phyloP scores from a whole-genome alignment of 2,329 filamentous ascomycete genomes.

The Alternaria alternata region DNA sequence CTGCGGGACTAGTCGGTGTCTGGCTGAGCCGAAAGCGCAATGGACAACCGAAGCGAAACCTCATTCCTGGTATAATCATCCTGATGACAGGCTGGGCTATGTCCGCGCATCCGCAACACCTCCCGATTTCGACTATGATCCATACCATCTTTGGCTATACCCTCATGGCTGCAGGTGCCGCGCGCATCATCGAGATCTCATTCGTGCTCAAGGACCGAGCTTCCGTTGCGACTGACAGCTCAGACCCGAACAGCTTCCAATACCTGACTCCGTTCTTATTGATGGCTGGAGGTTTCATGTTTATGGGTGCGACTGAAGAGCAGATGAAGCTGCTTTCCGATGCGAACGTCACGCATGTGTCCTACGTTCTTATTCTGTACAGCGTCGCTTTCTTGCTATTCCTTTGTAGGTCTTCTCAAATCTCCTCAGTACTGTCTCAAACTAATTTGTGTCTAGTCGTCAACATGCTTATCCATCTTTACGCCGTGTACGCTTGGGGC shows the following conservation, averaged over 20 bases:
- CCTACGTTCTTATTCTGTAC: conserved; percentile 91
- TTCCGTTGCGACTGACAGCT: conserved; percentile 71
- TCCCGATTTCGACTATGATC: conserved; percentile 85
- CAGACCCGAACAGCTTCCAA: conserved; percentile 76
- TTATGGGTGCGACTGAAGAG: conserved; percentile 97
- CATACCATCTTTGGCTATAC: conserved; percentile 94
- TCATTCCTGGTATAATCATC: conserved; percentile 91
- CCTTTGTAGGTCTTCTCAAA: conserved; percentile 66
- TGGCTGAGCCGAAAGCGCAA: conserved; percentile 89
- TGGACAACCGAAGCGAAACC: conserved; percentile 87
- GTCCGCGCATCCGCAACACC: conserved; percentile 85
- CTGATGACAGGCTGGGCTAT: conserved; percentile 94
- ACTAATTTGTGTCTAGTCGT: conserved; percentile 62
- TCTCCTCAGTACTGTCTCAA: not conserved
- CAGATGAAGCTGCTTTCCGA: conserved; percentile 82
- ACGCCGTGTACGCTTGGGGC: conserved; percentile 70
- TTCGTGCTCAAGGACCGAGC: conserved; percentile 82
- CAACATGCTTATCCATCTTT: conserved; percentile 85
- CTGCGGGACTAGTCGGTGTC: conserved; percentile 85
- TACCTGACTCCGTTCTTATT: conserved; percentile 78
- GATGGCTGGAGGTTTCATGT: conserved; percentile 91
- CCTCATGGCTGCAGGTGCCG: conserved; percentile 85
- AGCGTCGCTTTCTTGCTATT: conserved; percentile 90
- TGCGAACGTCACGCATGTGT: conserved; percentile 83
- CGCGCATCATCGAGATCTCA: conserved; percentile 87